phyloP scores from a whole-genome alignment of 1,284 basidiomycete species.

The Sparassis latifolia region DNA sequence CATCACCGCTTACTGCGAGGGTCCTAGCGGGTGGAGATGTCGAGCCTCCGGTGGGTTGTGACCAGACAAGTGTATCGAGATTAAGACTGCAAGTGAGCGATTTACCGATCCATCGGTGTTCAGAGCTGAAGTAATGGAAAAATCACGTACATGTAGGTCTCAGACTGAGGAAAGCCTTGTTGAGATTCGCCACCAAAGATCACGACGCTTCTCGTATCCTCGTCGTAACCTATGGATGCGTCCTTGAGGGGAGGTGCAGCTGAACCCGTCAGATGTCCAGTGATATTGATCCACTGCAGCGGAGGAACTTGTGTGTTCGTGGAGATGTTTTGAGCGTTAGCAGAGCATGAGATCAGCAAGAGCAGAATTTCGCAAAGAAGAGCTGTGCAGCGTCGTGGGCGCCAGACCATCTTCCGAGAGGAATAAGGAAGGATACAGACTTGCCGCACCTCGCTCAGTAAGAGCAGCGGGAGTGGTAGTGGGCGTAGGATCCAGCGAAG shows the following conservation, averaged over 20 bases:
- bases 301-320: slow-evolving; percentile 32
- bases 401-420: slow-evolving; percentile 13
- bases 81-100: slow-evolving; percentile 40
- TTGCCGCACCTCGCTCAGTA: slow-evolving; percentile 19
- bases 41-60: slow-evolving; percentile 38
- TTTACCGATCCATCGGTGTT: too few relatives aligned
- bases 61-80: slow-evolving; percentile 55
- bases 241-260: slow-evolving; percentile 62
- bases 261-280: slow-evolving; percentile 44
- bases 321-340: slow-evolving; percentile 26
- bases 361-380: slow-evolving; percentile 18
- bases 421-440: slow-evolving; percentile 5
- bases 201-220: slow-evolving; percentile 46
- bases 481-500: slow-evolving; percentile 16
- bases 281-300: slow-evolving; percentile 65
- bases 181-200: slow-evolving; percentile 72
- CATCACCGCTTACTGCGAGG: slow-evolving; percentile 53
- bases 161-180: slow-evolving; percentile 51
- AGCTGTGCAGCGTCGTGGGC: slow-evolving; percentile 9
- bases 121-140: neutral
- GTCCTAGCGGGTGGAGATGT: slow-evolving; percentile 55
- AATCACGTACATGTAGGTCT: slow-evolving; percentile 58
- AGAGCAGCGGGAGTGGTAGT: slow-evolving; percentile 14
- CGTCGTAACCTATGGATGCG: slow-evolving; percentile 54
- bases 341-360: slow-evolving; percentile 16